Percentiles rank a stretch among this genome's conserved stretches.
These are phyloP conservation scores for Parafenestella ontariensis DNA, from an alignment of 2,329 filamentous ascomycete species.

Conservation along the genomic window DNA sequence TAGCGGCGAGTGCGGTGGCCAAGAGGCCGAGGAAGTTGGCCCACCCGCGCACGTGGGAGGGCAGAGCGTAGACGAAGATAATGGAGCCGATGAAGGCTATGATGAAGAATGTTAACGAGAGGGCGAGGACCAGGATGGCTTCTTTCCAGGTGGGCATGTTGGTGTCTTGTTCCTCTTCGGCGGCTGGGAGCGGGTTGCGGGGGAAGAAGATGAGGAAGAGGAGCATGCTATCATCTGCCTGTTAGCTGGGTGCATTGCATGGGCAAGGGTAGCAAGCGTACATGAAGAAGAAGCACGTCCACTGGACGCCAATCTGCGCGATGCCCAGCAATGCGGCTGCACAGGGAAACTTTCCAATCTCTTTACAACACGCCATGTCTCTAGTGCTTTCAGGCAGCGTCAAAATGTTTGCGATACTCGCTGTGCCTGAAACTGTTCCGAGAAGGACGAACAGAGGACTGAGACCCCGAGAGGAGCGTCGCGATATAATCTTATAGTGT, in stretches of 20 bases:
- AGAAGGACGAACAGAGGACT: constrained; percentile 94
- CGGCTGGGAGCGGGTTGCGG: constrained; percentile 41
- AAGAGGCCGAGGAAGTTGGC: constrained; percentile 85
- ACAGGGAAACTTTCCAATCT: constrained; percentile 82
- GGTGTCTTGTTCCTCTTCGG: constrained; percentile 34
- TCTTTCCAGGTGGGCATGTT: constrained; percentile 71
- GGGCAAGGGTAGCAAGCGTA: constrained; percentile 49
- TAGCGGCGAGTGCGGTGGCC: constrained; percentile 76
- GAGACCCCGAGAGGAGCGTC: constrained; percentile 89
- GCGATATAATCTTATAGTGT: constrained; percentile 86
- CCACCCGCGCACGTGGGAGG: constrained; percentile 74
- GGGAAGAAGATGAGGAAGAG: constrained; percentile 94
- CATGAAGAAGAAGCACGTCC: constrained; percentile 92
- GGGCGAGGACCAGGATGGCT: constrained; percentile 74
- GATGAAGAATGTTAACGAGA: constrained; percentile 80
- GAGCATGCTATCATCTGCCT: constrained; percentile 67
- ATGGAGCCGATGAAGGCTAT: constrained; percentile 69
- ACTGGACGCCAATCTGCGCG: constrained; percentile 88
- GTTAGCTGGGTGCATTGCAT: constrained; percentile 14
- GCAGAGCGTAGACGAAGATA: constrained; percentile 70
- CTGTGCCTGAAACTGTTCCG: constrained; percentile 88
- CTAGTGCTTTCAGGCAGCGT: constrained; percentile 81
- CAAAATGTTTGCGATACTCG: constrained; percentile 90
- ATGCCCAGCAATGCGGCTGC: constrained; percentile 86
- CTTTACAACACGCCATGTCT: constrained; percentile 85